Base-by-base conservation (phyloP, 2,329 filamentous ascomycete species). In the Stachybotrys chartarum region DNA sequence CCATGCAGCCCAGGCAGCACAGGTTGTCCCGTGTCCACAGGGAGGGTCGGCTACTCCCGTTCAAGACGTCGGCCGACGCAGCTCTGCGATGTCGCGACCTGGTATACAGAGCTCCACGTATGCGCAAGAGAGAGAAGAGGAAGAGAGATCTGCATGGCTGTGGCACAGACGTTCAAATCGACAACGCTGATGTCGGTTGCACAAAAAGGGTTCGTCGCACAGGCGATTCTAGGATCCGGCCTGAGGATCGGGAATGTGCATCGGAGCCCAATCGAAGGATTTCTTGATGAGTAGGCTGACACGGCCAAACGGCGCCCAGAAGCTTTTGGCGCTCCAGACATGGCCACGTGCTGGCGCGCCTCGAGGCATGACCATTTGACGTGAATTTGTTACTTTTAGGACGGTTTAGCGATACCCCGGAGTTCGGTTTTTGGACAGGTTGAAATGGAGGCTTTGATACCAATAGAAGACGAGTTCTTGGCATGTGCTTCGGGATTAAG, bases 121-220 rank as follows among this genome's bases (percentile, higher is more conserved):
- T 65, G 63, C 60, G 63, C 54, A 60, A 63, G n/a, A 62, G 63
- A 51, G 61, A 64, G n/a, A 17, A 42, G 45, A 65, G 63, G 53
- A 63, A 57, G 48, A 57, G 49, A 45, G 58, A 52, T 24, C 61
- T 53, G 32, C 58, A 58, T 24, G 52, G 42, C 30, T 54, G 54
- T 39, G 53, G 52, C 8, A n/a, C 54, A 7, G 54, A 58, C 18
- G 46, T 50, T n/a, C 12, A 16, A 31, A 30, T 54, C 60, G 51
- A 30, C 52, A 17, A 47, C 48, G 10, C 17, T 17, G 18, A 35
- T 24, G 17, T 16, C n/a, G 24, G 31, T 51, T 6, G n/a, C 31
- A 17, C 31, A 12, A 51, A 51, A n/a, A 35, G 50, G 31, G 50
- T 42, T 39, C 50, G 50, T 18, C 31, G 32, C 5, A 32, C 35